Evolutionary conservation across 306 rosid species (phyloP), one percentile per base, ranked within the genome.

Genomic region (Gastrolobium bilobum): DNA sequence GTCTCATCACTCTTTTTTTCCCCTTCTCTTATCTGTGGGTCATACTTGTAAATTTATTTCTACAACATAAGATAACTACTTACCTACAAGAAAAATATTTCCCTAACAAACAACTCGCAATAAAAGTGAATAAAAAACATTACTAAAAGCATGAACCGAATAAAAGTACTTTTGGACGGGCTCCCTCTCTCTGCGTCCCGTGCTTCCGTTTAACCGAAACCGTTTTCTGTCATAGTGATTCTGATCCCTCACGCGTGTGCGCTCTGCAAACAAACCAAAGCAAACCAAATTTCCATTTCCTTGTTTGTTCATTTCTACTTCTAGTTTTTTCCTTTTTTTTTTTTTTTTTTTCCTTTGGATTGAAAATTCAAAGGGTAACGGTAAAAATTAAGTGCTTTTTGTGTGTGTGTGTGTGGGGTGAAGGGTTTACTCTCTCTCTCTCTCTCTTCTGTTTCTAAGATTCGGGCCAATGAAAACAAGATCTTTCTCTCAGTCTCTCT

Each of bases 191-290:
- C 0, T 38, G 6, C 76, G 62, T 31, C 37, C 46, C 47, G 10
- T 59, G 79, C 37, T 14, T 75, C 69, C 59, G 53, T 59, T 43
- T 65, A 81, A 65, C 58, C 4, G 50, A 81, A 78, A 78, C 82
- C 69, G 76, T 56, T 78, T 46, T 42, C 34, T 44, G 68, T 33
- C 81, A 67, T 10, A 50, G 40, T 46, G 71, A 48, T 9, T 59
- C 72, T 66, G 71, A 75, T 60, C 60, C 43, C 52, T 68, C 85
- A 70, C 78, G 74, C 85, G 85, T 81, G 85, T 68, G 81, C 81
- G 1, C 29, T 60, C 85, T 75, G 81, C 82, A 33, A 58, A 69
- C 44, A 43, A 71, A 66, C 71, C 77, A 35, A 78, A 47, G 54
- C 65, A 2, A 54, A 42, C 79, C 61, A 46, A 39, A 20, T 14